Base-by-base conservation (phyloP, 345 rosid species). In the Syzygium aromaticum region DNA sequence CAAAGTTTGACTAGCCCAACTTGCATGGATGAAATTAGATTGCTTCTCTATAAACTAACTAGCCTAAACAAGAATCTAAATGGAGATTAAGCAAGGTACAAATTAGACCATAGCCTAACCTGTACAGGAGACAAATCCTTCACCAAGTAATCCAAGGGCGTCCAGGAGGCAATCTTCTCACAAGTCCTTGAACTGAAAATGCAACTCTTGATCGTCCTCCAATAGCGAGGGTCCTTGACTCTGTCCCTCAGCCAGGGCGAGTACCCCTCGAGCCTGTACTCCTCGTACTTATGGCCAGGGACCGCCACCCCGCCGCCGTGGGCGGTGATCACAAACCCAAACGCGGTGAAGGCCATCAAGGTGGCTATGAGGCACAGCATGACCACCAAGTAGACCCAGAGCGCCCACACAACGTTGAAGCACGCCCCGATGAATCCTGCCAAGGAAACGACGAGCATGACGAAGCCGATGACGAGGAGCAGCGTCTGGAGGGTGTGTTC, bases 351-450 rank as follows among this genome's bases (percentile, higher is more conserved):
- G 22, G 87, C 95, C 93, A 95, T 91, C 12, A 98, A 89, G 40
- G 95, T 77, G 15, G 90, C 93, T 86, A 96, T 95, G n/a, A 95
- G 87, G 87, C 95, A 84, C 86, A 98, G 64, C 99, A 98, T 95
- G 87, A 95, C 95, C 84, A 95, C 94, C 82, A 98, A 88, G 90
- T 98, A 98, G 4, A 98, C 91, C 99, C 99, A 96, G 17, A 98
- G 98, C 33, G 94, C 95, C 95, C 96, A 98, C 46, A 93, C 94
- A 38, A 98, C 92, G 73, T 92, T 90, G 80, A 95, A 98, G 53
- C 99, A 98, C 30, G 98, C 97, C n/a, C 99, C 99, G 22, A 96
- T 90, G 87, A 96, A 93, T 46, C 99, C 99, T 30, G 94, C 97
- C 27, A 98, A 84, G 51, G 99, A 98, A 46, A 98, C 88, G 52